Conservation (phyloP, 805 yeast genomes). For the Schwanniomyces vanrijiae region DNA sequence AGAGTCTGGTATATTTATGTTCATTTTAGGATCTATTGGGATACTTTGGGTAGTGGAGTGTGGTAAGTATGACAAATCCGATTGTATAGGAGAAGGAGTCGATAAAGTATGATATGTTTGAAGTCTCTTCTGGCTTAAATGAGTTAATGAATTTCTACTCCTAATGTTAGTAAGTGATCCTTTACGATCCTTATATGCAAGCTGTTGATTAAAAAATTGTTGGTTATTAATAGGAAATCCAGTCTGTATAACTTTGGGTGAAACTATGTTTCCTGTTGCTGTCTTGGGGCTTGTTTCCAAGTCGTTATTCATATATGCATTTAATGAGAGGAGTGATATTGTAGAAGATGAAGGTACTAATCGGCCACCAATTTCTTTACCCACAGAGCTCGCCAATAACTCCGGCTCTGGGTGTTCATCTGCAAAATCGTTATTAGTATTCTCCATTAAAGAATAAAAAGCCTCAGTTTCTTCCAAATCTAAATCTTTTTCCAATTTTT, state of each 20-base stretch:
- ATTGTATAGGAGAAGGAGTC: conserved; percentile 23
- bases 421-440: conserved; percentile 5
- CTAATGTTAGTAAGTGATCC: conserved; percentile 15
- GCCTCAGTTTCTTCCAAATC: not conserved
- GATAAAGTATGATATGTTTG: conserved; percentile 37
- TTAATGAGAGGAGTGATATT: conserved; percentile 38
- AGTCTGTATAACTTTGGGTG: conserved; percentile 2
- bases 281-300: not conserved
- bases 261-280: not conserved
- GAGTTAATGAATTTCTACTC: conserved; percentile 22
- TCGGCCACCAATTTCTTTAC: conserved; percentile 39
- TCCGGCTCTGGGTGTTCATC: conserved; percentile 47
- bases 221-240: not conserved
- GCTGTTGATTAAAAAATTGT: conserved; percentile 1
- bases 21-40: conserved; percentile 21
- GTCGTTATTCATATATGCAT: conserved; percentile 13
- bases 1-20: conserved; percentile 43
- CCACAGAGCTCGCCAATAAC: conserved; percentile 42
- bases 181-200: conserved; percentile 15
- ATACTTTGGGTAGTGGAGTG: conserved; percentile 24
- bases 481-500: not conserved
- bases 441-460: not conserved
- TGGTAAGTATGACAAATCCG: not conserved
- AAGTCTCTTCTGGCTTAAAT: conserved; percentile 30
- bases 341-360: conserved; percentile 44